phyloP scores from a whole-genome alignment of 345 rosid genomes.

The Lumnitzera littorea region DNA sequence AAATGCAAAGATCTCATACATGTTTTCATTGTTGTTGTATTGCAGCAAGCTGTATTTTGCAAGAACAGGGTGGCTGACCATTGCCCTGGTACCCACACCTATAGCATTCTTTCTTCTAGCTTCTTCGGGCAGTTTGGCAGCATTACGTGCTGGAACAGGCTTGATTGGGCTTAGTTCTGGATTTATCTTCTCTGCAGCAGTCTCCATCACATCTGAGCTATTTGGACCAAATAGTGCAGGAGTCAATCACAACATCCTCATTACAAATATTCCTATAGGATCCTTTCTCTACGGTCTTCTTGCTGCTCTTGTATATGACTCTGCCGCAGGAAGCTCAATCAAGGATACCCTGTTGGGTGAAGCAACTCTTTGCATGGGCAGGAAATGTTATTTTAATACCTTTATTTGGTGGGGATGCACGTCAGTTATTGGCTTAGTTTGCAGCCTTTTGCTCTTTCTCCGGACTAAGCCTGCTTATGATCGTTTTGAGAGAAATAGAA shows the following conservation, averaged over 20 bases:
- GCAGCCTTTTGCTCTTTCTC: constrained; percentile 36
- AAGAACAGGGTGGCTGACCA: constrained; percentile 77
- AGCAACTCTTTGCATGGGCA: constrained; percentile 46
- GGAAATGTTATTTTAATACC: constrained; percentile 44
- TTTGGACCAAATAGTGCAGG: constrained; percentile 70
- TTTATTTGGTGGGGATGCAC: constrained; percentile 49
- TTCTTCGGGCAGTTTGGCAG: constrained; percentile 35
- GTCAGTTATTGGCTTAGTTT: constrained; percentile 33
- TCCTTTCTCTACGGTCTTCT: constrained; percentile 67
- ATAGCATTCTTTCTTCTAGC: constrained; percentile 54
- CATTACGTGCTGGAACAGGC: constrained; percentile 34
- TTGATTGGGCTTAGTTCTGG: constrained; percentile 77
- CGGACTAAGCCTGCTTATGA: constrained; percentile 50
- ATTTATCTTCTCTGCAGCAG: constrained; percentile 67
- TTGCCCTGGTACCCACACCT: constrained; percentile 58
- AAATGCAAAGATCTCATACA: background rate
- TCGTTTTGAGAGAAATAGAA: constrained; percentile 28
- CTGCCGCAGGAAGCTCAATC: constrained; percentile 27
- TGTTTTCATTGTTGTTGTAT: constrained; percentile 4
- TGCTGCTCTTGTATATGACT: constrained; percentile 67
- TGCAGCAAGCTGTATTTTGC: constrained; percentile 75
- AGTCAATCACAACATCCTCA: constrained; percentile 87
- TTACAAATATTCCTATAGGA: constrained; percentile 87
- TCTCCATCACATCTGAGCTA: constrained; percentile 76
- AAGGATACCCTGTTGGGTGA: constrained; percentile 14